Base-by-base conservation (phyloP, 1,284 basidiomycete species). In the Ceratobasidium sp. region DNA sequence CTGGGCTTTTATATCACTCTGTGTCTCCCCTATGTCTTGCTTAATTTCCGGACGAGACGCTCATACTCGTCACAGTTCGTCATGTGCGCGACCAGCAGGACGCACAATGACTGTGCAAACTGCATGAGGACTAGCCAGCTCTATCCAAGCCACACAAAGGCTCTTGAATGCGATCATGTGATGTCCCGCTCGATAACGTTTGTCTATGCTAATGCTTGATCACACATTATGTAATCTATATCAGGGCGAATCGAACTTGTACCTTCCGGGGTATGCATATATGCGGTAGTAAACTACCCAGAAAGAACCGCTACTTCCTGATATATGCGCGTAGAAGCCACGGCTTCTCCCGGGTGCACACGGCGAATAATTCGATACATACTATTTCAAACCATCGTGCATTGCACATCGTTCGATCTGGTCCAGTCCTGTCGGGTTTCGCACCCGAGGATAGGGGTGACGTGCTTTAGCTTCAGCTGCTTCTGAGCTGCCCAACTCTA, bases 81-180 rank as follows among this genome's bases (percentile, higher is more conserved):
- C 52, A 54, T 54, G 52, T 54, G 52, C 20, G 20, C 52, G 52
- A 8, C 20, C 52, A 54, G n/a, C 52, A 20, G 52, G n/a, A 54
- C 52, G 52, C n/a, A 54, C 52, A 23, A 54, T 20, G 4, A 54
- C 52, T 54, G 52, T 54, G 52, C 23, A 54, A 54, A 54, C 52
- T 54, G 52, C 52, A 54, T n/a, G 52, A 54, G 52, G 52, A 54
- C 20, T 54, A 54, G 52, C 52, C 20, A 54, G 52, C 52, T 54
- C 52, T 54, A 23, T 54, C n/a, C 52, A 54, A 54, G 52, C 52
- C 52, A 54, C 52, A 54, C n/a, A 54, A 14, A n/a, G 20, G 4
- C 23, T 20, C 4, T 54, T 23, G 52, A 54, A 54, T n/a, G n/a
- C 23, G 52, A 54, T 54, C 52, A 54, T 54, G 52, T 54, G 52